Conservation (phyloP, 2,329 filamentous ascomycete genomes). For the Pseudocercospora vitis region DNA sequence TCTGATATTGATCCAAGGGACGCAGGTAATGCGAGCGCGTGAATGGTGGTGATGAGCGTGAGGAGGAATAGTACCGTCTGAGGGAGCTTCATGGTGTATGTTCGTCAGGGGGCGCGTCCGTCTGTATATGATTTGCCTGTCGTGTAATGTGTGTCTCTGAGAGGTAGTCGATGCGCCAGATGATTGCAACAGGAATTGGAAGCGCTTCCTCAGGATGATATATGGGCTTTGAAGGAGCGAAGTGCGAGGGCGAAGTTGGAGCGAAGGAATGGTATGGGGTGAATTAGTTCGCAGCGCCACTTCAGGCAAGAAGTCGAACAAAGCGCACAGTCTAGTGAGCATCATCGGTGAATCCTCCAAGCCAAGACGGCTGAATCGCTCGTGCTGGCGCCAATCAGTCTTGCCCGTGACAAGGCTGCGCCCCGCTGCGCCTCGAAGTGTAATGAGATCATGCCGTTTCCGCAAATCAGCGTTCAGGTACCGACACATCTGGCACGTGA, state of each 20-base stretch:
- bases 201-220: too few species aligned
- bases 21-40: conserved; percentile 36
- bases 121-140: conserved; percentile 9
- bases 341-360: conserved; percentile 2
- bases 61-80: conserved; percentile 34
- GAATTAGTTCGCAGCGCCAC: background rate
- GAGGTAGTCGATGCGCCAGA: background rate
- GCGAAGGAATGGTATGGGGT: background rate
- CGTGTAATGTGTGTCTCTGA: background rate
- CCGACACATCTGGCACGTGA: too few species aligned
- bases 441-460: conserved; percentile 1
- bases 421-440: background rate
- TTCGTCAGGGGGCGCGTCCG: too few species aligned
- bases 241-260: background rate
- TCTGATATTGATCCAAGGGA: conserved; percentile 38
- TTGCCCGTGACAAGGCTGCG: background rate
- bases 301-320: background rate
- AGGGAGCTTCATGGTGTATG: conserved; percentile 34
- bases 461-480: background rate
- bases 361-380: background rate
- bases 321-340: background rate
- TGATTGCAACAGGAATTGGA: too few species aligned
- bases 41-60: conserved; percentile 34
- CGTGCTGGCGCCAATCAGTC: background rate
- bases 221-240: background rate